phyloP scores from a whole-genome alignment of 1,284 basidiomycete species.

The Cryptococcus wingfieldii region DNA sequence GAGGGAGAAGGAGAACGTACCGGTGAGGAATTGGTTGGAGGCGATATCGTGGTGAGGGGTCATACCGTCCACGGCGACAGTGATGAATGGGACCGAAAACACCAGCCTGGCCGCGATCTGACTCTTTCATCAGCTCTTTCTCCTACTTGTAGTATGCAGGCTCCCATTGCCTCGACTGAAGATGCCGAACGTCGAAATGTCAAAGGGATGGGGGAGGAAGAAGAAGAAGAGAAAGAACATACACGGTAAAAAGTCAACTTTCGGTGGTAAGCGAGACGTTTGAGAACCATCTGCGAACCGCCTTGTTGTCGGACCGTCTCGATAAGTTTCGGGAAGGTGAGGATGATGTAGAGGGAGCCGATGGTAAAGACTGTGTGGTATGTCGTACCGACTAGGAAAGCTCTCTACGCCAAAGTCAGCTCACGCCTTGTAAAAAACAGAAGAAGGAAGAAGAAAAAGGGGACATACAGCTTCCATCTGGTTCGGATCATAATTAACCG shows the following conservation, averaged over 20 bases:
- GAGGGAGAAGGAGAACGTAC: neutral
- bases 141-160: too few relatives aligned
- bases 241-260: constrained; percentile 10
- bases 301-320: constrained; percentile 8
- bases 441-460: neutral
- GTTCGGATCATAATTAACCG: neutral
- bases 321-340: constrained; percentile 6
- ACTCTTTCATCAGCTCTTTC: too few relatives aligned
- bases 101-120: too few relatives aligned
- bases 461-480: neutral
- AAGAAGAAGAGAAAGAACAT: neutral
- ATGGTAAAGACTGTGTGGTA: constrained; percentile 7
- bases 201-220: too few relatives aligned
- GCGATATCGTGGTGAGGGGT: too few relatives aligned
- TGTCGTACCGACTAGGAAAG: constrained; percentile 3
- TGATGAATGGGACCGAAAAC: too few relatives aligned
- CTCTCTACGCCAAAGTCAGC: neutral
- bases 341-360: constrained; percentile 9
- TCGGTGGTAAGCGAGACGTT: constrained; percentile 6
- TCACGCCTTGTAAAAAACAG: neutral
- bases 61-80: too few relatives aligned
- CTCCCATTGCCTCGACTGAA: too few relatives aligned
- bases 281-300: constrained; percentile 10
- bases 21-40: too few relatives aligned
- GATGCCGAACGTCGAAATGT: too few relatives aligned